A percentile compares a stretch with the other conserved stretches of the same genome.
Conservation (phyloP, 257 asterid species). For the Coffea eugenioides region DNA sequence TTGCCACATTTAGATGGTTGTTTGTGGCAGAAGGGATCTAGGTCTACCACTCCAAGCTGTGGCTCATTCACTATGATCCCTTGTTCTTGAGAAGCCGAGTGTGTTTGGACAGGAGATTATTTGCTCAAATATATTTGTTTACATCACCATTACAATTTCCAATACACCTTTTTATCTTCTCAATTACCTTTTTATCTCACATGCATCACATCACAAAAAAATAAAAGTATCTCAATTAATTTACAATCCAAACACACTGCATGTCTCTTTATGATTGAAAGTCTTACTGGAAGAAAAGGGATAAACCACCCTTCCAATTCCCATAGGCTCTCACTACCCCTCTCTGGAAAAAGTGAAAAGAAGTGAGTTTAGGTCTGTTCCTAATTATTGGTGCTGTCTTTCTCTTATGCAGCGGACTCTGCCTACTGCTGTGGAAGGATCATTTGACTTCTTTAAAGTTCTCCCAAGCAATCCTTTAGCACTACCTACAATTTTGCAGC, state of each 20-base stretch:
- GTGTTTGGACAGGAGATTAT: too few species aligned
- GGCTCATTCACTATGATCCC: background rate
- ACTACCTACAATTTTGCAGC: constrained; percentile 64
- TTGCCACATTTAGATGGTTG: background rate
- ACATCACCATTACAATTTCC: too few species aligned
- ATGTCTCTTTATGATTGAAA: background rate
- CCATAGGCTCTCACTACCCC: background rate
- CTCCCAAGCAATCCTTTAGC: constrained; percentile 60
- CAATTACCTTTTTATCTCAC: too few species aligned
- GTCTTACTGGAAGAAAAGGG: background rate
- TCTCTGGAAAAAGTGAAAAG: background rate
- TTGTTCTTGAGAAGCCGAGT: background rate
- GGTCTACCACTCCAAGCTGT: background rate
- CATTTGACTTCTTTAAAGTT: constrained; percentile 66
- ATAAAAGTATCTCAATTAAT: too few species aligned
- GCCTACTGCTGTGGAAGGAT: constrained; percentile 67
- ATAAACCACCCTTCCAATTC: background rate
- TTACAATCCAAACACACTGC: too few species aligned
- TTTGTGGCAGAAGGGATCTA: background rate
- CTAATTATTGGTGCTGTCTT: constrained; percentile 26
- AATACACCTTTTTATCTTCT: too few species aligned
- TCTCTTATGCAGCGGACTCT: constrained; percentile 69
- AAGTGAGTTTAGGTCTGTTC: constrained; percentile 7
- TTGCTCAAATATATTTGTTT: too few species aligned
- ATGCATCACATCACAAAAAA: too few species aligned